phyloP scores from a whole-genome alignment of 2,329 filamentous ascomycete species.

The Fonsecaea multimorphosa region DNA sequence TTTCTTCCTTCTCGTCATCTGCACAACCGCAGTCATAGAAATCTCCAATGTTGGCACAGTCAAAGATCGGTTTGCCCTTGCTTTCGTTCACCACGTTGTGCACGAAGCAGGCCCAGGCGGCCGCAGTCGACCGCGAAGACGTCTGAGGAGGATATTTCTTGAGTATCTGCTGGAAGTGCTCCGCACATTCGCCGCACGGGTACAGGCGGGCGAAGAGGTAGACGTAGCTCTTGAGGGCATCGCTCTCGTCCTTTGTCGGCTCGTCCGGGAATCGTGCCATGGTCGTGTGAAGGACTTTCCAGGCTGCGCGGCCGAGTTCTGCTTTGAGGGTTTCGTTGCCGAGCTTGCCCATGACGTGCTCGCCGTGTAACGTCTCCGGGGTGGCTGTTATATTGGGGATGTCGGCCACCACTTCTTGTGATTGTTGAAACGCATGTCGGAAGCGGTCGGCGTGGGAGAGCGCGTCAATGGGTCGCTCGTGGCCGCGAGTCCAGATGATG shows the following conservation, averaged over 20 bases:
- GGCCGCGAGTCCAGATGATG: constrained; percentile 38
- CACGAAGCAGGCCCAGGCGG: constrained; percentile 70
- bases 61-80: constrained; percentile 65
- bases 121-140: constrained; percentile 65
- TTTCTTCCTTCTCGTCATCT: constrained; percentile 56
- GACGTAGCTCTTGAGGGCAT: constrained; percentile 65
- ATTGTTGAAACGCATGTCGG: constrained; percentile 27
- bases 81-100: constrained; percentile 71
- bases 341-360: constrained; percentile 54
- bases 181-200: constrained; percentile 70
- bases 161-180: constrained; percentile 67
- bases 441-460: constrained; percentile 28
- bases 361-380: constrained; percentile 49
- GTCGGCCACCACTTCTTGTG: constrained; percentile 1
- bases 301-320: constrained; percentile 68
- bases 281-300: constrained; percentile 71
- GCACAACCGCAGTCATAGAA: constrained; percentile 72
- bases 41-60: constrained; percentile 69
- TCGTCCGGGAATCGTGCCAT: constrained; percentile 70
- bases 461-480: constrained; percentile 29
- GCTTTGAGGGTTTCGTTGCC: constrained; percentile 60
- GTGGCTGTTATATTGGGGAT: constrained; percentile 26
- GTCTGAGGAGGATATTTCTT: constrained; percentile 69
- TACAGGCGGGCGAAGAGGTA: constrained; percentile 70
- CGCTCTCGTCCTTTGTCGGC: constrained; percentile 65